Evolutionary conservation across 129 eudicot species (phyloP), one percentile per base, ranked within the genome.

Genomic region (Helianthus tuberosus): DNA sequence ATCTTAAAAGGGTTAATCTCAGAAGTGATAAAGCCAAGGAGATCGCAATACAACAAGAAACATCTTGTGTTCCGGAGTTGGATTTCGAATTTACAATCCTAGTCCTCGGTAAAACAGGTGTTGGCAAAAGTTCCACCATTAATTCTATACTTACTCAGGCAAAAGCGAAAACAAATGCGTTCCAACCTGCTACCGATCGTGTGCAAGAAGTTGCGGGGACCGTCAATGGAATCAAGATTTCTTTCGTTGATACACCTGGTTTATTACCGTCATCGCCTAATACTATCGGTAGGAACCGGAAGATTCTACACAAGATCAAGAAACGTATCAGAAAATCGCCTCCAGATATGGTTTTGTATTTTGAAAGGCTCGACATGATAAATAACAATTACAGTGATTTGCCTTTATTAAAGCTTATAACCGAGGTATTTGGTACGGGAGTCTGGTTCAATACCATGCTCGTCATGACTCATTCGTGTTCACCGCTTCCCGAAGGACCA

Each of bases 391-490:
- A 89, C 73, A 85, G 85, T 84, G 99, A 91, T 84, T 83, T 81
- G 61, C 97, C 94, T 7, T 57, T 95, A 50, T 57, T 95, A 80
- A 95, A 91, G 82, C 94, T 91, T 32, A 68, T 95, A 51, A 88
- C 89, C 0, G 91, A 95, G 82, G 86, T 83, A 38, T 90, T 95
- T 58, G 97, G 99, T 69, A 81, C 83, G 57, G 92, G 86, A 57
- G 84, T 95, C 15, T 95, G 99, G 99, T 95, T 95, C 88, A 95
- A 88, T 87, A 95, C 97, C 57, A 87, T 91, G 67, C 79, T 95
- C 74, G 99, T 95, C 68, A 85, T 95, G 96, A 91, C 99, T 64
- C 97, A 95, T 89, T 83, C 90, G 38, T 89, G 89, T 38, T 76
- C 94, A 47, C 83, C 78, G 35, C 96, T 87, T 76, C 99, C 96